phyloP scores from a whole-genome alignment of 2,329 filamentous ascomycete species.

The Venturia aucupariae region DNA sequence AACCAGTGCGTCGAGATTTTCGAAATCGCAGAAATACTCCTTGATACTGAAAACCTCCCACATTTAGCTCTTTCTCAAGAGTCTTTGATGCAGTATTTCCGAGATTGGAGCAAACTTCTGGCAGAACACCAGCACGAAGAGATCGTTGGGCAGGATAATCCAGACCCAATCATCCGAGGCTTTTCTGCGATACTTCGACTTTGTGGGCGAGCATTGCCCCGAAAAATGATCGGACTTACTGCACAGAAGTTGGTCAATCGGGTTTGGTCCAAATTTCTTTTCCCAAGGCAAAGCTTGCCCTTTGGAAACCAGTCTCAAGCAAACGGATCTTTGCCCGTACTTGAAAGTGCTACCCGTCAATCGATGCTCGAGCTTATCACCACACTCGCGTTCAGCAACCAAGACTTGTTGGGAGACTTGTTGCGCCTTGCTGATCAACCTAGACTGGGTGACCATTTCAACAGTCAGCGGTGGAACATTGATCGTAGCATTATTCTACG shows the following conservation, averaged over 20 bases:
- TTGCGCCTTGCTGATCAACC: slow-evolving; percentile 18
- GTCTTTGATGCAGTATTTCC: neutral
- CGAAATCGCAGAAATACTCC: slow-evolving; percentile 25
- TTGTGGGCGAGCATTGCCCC: slow-evolving; percentile 17
- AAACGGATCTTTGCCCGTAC: slow-evolving; percentile 19
- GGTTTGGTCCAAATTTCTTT: slow-evolving; percentile 29
- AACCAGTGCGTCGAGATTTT: slow-evolving; percentile 27
- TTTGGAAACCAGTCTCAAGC: neutral
- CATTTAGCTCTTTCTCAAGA: neutral
- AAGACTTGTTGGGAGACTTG: slow-evolving; percentile 14
- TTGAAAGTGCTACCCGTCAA: slow-evolving; percentile 28
- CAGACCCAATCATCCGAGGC: slow-evolving; percentile 28
- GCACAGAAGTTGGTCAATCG: slow-evolving; percentile 20
- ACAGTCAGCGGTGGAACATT: slow-evolving; percentile 7
- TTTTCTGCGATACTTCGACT: slow-evolving; percentile 32
- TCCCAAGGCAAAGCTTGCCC: slow-evolving; percentile 17
- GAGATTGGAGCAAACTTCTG: slow-evolving; percentile 27
- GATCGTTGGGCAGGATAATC: slow-evolving; percentile 27
- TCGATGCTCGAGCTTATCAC: slow-evolving; percentile 30
- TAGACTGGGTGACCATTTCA: neutral
- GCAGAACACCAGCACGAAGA: slow-evolving; percentile 26
- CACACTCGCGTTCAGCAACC: slow-evolving; percentile 24
- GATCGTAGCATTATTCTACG: slow-evolving; percentile 51
- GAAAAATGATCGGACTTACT: neutral
- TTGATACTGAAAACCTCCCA: neutral